These are phyloP conservation scores for Monascus ruber DNA, from an alignment of 2,329 filamentous ascomycete species.

Conservation along the genomic window DNA sequence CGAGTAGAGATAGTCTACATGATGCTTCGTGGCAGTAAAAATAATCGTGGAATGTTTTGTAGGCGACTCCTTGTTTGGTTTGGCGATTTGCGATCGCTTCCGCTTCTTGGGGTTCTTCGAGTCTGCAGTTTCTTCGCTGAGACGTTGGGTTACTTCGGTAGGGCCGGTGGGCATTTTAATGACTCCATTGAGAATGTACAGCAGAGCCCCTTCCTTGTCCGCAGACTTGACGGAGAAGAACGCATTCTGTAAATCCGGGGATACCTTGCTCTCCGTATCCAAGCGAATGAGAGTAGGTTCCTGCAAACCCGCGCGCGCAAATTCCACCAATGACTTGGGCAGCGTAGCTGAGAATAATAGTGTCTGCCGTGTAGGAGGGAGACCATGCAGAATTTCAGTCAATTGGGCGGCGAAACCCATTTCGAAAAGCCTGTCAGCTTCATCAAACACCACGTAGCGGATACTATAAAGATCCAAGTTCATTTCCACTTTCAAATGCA, in stretches of 20 bases:
- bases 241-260: slow-evolving; percentile 85
- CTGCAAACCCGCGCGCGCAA: slow-evolving; percentile 83
- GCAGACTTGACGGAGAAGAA: slow-evolving; percentile 89
- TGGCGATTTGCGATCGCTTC: slow-evolving; percentile 38
- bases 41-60: slow-evolving; percentile 89
- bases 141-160: slow-evolving; percentile 41
- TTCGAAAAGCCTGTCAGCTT: slow-evolving; percentile 92
- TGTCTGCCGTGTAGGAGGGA: slow-evolving; percentile 77
- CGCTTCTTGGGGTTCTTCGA: slow-evolving; percentile 35
- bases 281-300: slow-evolving; percentile 83
- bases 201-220: slow-evolving; percentile 85
- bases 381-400: slow-evolving; percentile 79
- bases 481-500: slow-evolving; percentile 98
- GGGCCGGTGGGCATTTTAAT: slow-evolving; percentile 75
- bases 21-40: slow-evolving; percentile 91
- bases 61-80: slow-evolving; percentile 54
- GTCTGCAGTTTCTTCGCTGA: slow-evolving; percentile 36
- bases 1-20: slow-evolving; percentile 82
- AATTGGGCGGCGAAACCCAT: slow-evolving; percentile 96
- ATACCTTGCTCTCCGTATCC: slow-evolving; percentile 91
- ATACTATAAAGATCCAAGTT: slow-evolving; percentile 79
- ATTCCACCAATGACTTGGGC: slow-evolving; percentile 88
- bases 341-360: slow-evolving; percentile 91
- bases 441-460: slow-evolving; percentile 91
- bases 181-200: slow-evolving; percentile 80